Percentiles rank a stretch among this genome's conserved stretches.
Conservation (phyloP, 1,284 basidiomycete species). For the Malassezia nana region DNA sequence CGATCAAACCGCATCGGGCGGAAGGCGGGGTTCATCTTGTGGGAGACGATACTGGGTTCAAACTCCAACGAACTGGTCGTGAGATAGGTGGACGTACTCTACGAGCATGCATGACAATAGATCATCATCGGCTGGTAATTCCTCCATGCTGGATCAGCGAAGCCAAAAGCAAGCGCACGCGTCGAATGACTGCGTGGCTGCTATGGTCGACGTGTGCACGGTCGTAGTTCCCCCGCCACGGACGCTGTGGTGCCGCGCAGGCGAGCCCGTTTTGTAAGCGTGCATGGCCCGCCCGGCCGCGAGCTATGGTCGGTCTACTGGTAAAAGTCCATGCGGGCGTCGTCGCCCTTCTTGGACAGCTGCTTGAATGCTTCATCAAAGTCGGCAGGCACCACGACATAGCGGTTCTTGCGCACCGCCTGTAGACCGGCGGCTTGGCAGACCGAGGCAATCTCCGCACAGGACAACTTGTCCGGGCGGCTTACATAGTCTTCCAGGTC, state of each 20-base stretch:
- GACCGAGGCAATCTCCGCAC: slow-evolving; percentile 89
- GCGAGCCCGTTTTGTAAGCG: slow-evolving; percentile 9
- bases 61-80: slow-evolving; percentile 38
- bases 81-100: slow-evolving; percentile 24
- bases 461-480: slow-evolving; percentile 85
- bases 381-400: slow-evolving; percentile 88
- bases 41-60: slow-evolving; percentile 43
- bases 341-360: slow-evolving; percentile 44
- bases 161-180: neutral
- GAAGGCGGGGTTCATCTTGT: slow-evolving; percentile 47
- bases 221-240: neutral
- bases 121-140: slow-evolving; percentile 45
- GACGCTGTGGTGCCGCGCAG: neutral
- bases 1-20: slow-evolving; percentile 40
- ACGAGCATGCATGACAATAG: slow-evolving; percentile 45
- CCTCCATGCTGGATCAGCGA: slow-evolving; percentile 32
- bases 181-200: slow-evolving; percentile 1
- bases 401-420: slow-evolving; percentile 95
- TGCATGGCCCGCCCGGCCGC: slow-evolving; percentile 1
- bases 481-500: slow-evolving; percentile 98
- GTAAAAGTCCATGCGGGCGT: slow-evolving; percentile 46
- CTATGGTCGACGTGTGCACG: slow-evolving; percentile 8
- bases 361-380: slow-evolving; percentile 60
- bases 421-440: slow-evolving; percentile 95
- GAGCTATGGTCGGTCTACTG: slow-evolving; percentile 20